Percentiles rank a stretch among this genome's conserved stretches.
Evolutionary conservation across 768 basidiomycete species (phyloP).

Genomic region (Pleurotus cornucopiae): DNA sequence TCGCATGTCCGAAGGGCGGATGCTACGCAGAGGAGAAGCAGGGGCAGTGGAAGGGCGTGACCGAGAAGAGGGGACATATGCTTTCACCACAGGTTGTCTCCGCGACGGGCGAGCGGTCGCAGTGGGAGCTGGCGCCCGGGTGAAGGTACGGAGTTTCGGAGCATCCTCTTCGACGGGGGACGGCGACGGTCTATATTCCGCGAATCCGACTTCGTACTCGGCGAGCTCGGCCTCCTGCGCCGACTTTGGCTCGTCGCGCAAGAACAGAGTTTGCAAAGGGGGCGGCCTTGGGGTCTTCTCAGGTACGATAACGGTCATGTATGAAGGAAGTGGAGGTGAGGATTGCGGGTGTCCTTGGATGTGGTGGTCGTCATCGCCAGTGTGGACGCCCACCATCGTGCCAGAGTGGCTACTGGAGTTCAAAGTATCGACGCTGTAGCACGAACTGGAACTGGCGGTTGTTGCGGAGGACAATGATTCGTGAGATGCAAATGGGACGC

Average conservation of each 20-base stretch:
- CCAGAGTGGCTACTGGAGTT: neutral
- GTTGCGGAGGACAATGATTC: conserved; percentile 4
- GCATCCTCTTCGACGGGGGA: neutral
- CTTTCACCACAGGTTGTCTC: neutral
- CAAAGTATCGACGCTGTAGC: conserved; percentile 3
- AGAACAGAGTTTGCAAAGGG: neutral
- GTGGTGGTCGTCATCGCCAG: neutral
- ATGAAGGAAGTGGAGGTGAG: neutral
- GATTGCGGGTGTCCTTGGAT: neutral
- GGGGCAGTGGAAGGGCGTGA: conserved; percentile 3
- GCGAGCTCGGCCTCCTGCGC: neutral
- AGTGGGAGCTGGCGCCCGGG: neutral
- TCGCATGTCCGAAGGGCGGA: neutral
- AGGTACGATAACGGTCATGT: neutral
- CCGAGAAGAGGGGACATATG: neutral
- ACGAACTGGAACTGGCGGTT: conserved; percentile 2
- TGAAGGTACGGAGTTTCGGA: neutral
- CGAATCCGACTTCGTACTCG: conserved; percentile 5
- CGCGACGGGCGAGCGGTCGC: neutral
- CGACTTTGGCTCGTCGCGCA: neutral
- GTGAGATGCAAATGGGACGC: neutral
- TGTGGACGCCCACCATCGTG: neutral
- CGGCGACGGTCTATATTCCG: neutral
- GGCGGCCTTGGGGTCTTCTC: neutral
- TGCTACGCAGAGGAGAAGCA: neutral